Base-by-base conservation (phyloP, 208 protist genomes). In the Blechomonas ayalai region DNA sequence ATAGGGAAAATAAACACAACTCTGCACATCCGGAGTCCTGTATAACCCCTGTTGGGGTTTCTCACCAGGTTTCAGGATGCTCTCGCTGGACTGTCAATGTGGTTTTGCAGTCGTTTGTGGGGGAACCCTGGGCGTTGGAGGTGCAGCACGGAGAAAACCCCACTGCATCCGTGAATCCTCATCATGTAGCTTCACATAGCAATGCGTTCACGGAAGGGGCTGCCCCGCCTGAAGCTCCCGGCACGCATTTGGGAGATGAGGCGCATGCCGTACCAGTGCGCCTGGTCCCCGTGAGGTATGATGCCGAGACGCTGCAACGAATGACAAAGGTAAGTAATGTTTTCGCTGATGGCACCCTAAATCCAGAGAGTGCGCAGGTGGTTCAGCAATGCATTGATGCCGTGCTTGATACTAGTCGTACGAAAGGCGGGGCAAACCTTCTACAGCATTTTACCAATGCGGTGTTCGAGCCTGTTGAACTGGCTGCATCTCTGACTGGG, bases 71-170 rank as follows among this genome's bases (percentile, higher is more conserved):
- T 43, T n/a, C 5, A 3, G 28, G 25, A 35, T 16, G 59, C 27
- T 26, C 22, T 13, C 69, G 61, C 13, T 90, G 82, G 78, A 82
- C 64, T 54, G 67, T 90, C 52, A 83, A 82, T 37, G 66, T 90
- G 12, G 82, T 77, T 0, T 45, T 90, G 23, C 77, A 87, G 65
- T 83, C 76, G 26, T 90, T 90, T 42, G 45, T 47, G 0, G 77
- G 74, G 0, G 82, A 90, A 59, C 65, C 72, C 28, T 90, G 76
- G 82, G 77, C 82, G 0, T 52, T 89, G 29, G 47, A 47, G 19
- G 38, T 85, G 27, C 60, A 59, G 13, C 60, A 63, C 3, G 29
- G 59, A 6, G 15, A 48, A 6, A 31, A 46, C 9, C 16, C 18
- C 4, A 22, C 16, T n/a, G n/a, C n/a, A n/a, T n/a, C n/a, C n/a